Evolutionary conservation across 306 rosid genomes (phyloP), one percentile per base, ranked within the genome.

Genomic region (Vigna reflexopilosa): DNA sequence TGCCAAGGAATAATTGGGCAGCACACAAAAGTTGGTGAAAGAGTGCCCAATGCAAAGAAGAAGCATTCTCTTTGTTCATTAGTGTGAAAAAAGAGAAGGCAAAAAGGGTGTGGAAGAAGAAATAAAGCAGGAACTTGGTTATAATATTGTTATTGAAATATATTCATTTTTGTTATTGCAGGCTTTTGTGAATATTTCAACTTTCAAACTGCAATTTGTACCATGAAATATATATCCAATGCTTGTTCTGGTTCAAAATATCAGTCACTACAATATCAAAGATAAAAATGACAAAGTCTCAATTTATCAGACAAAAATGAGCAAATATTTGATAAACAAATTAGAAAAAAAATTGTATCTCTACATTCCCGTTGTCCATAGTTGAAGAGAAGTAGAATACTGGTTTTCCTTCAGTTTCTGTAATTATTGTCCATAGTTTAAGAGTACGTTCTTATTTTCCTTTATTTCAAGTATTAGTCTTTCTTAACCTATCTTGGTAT

Each of bases 31-130:
- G 24, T 54, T 1, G 17, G 47, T 59, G 47, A 65, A 40, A 62
- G 15, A 63, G 64, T 40, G 55, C 57, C 48, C 13, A 40, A 30
- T 51, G 26, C 28, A 7, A 47, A 44, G 44, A 49, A 51, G 38
- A 70, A 77, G 34, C 32, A 36, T 22, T 26, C 44, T 58, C 57
- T 32, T 36, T 73, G 47, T 57, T 75, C 72, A 75, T 20, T 48
- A 34, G 49, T 8, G 17, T 58, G 42, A 42, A 65, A 26, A 42
- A 20, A 55, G 70, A 57, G 78, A n/a, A 9, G 42, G 12, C n/a
- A 22, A 15, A 63, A 81, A 56, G 38, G 49, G 45, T 56, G 48
- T 13, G 52, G 22, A 72, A 45, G 12, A 59, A 59, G 22, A 62
- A 80, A 45, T 15, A 9, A n/a, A 19, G 26, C 58, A 24, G 47